Evolutionary conservation across 2,329 filamentous ascomycete species (phyloP).

Genomic region (Anthostomella pinea): DNA sequence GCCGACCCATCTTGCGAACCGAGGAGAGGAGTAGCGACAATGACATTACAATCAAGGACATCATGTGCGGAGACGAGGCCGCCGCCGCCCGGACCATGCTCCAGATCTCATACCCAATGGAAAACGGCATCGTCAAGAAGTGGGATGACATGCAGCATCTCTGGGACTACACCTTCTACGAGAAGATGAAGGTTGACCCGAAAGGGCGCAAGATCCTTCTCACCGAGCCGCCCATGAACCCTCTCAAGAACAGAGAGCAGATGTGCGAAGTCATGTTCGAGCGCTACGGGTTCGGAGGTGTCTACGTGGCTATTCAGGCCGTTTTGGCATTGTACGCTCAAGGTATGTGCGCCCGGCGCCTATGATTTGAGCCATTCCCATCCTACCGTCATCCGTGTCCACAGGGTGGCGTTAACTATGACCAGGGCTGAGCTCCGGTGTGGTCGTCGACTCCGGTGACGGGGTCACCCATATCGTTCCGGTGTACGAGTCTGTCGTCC

Average conservation of each 20-base stretch:
- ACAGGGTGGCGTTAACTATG: not conserved
- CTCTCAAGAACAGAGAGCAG: conserved; percentile 91
- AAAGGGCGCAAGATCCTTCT: conserved; percentile 93
- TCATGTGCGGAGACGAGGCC: conserved; percentile 99
- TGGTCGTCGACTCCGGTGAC: conserved; percentile 98
- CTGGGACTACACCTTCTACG: conserved; percentile 98
- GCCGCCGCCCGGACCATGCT: conserved; percentile 95
- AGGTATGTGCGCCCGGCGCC: conserved; percentile 51
- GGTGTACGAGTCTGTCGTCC: conserved; percentile 95
- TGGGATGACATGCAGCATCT: conserved; percentile 99
- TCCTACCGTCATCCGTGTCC: not conserved
- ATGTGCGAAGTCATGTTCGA: conserved; percentile 99
- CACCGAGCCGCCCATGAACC: conserved; percentile 97
- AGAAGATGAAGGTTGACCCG: conserved; percentile 93
- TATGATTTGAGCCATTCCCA: not conserved
- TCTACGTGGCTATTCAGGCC: conserved; percentile 97
- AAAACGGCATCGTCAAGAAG: conserved; percentile 98
- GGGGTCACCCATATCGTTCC: conserved; percentile 98
- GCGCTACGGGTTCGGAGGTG: conserved; percentile 90
- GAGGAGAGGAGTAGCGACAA: conserved; percentile 71
- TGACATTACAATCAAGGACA: conserved; percentile 85
- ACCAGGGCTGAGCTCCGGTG: conserved; percentile 80
- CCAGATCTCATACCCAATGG: conserved; percentile 99
- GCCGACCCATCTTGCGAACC: conserved; percentile 92
- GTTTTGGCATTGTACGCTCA: conserved; percentile 95